Base-by-base conservation (phyloP, 495 filamentous ascomycete species). In the Neurospora sp. region DNA sequence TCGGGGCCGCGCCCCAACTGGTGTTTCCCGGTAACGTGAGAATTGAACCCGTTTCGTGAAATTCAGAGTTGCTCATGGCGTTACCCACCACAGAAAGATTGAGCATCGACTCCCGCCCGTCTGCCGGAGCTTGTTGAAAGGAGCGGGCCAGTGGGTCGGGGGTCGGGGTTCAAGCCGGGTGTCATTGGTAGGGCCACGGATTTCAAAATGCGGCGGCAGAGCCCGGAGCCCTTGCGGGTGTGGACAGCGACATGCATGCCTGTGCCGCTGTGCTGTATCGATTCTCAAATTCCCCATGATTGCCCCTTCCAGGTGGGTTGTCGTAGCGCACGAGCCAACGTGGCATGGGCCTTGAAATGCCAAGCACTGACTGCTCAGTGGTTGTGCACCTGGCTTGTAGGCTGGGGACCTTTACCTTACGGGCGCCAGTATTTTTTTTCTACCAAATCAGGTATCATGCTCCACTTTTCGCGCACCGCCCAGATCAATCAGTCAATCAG, bases 401-500 rank as follows among this genome's bases (percentile, higher is more conserved):
- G 14, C 16, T 46, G 69, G 6, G 46, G n/a, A 61, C 31, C 27
- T 40, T 31, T 69, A 37, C 46, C 18, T 40, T 35, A 35, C 11
- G 41, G n/a, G 61, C 40, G 39, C 61, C 38, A 44, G 48, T 77
- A 75, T 75, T 79, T 80, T 81, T 81, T 80, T 78, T 76, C 74
- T 68, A 78, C 76, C 78, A 80, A 79, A 81, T 81, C 80, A 81
- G 73, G 77, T 73, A 69, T 73, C 41, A 46, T 46, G 27, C 75
- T 71, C 78, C 78, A 78, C 76, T 74, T 77, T 69, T 74, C 78
- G 74, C 72, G 74, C 48, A 73, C 71, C 38, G 73, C 71, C 75
- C 74, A 79, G 76, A 77, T 79, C 78, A 85, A 85, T 85, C 84
- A 85, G 81, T 83, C 84, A 80, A 80, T 80, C 79, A 80, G 79